Base-by-base conservation (phyloP, 345 rosid genomes). In the Citrus unshiu region DNA sequence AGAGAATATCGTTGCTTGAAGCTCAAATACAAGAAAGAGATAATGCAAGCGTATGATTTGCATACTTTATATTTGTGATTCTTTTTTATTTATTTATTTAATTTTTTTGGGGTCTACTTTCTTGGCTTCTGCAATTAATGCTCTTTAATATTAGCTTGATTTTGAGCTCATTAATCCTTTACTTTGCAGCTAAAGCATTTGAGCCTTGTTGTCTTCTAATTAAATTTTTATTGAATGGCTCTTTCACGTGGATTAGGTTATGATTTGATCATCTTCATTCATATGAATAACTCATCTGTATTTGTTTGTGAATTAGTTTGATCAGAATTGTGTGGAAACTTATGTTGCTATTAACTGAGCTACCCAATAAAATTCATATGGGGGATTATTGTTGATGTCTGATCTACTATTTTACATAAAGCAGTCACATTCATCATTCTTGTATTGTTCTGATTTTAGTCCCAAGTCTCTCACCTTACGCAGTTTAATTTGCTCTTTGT, bases 1-100 rank as follows among this genome's bases (percentile, higher is more conserved):
- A 88, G 83, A 88, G 87, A 78, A 86, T 90, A 83, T 85, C 88
- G 61, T 78, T 66, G 6, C 91, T 90, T 67, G 91, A 90, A 81
- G 86, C 91, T 60, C 87, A 79, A 67, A 78, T 84, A 63, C 86
- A 81, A 56, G 82, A 72, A 34, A 84, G 83, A 65, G 69, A 82
- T 34, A 73, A 83, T 76, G 74, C 56, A 59, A 78, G 77, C 72
- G 89, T 83, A 87, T 29, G 83, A 49, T 74, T 46, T 72, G 35
- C 68, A 68, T 51, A 27, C 22, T 70, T 57, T 64, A 39, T 71
- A 30, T 54, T 75, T 64, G 13, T 22, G 62, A 63, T 63, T 32
- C 77, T 54, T 10, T 10, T 10, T 40, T 27, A 27, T 27, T 27
- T 27, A 27, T 27, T 27, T 27, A 27, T 27, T 40, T 40, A 1